These are phyloP conservation scores for Ophiostoma quercus DNA, from an alignment of 2,329 filamentous ascomycete genomes.

Conservation along the genomic window DNA sequence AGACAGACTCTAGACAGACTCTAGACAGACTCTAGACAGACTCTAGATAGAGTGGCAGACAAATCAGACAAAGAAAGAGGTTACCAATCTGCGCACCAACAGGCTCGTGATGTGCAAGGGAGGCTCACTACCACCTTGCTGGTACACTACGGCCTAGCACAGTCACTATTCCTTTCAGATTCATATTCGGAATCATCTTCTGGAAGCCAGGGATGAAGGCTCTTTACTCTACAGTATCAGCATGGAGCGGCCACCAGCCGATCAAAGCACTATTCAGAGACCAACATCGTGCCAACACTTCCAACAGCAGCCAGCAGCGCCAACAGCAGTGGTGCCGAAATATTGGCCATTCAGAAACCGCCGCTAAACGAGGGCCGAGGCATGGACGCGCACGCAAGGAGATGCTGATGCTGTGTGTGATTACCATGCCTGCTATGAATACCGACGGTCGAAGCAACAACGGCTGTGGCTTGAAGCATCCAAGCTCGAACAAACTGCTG, in stretches of 20 bases:
- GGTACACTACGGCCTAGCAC: not conserved
- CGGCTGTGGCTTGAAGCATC: not conserved
- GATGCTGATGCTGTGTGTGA: not conserved
- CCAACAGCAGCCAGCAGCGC: not conserved
- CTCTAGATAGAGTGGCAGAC: not conserved
- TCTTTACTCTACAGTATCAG: not conserved
- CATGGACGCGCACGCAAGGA: not conserved
- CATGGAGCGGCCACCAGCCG: not conserved
- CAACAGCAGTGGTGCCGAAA: not conserved
- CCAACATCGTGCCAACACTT: not conserved
- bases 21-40: not conserved
- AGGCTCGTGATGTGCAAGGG: not conserved
- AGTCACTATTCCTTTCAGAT: not conserved
- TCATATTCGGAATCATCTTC: not conserved
- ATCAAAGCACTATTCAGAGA: constrained; percentile 1
- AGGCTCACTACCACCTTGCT: constrained; percentile 12
- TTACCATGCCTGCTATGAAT: not conserved
- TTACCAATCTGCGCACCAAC: not conserved
- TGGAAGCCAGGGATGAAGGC: not conserved
- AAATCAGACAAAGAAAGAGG: not conserved
- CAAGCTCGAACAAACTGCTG: not conserved
- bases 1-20: not conserved
- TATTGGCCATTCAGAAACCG: not conserved
- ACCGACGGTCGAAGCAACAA: not conserved
- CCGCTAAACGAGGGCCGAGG: not conserved